Base-by-base conservation (phyloP, 768 basidiomycete genomes). In the Rhizopogon sp. region DNA sequence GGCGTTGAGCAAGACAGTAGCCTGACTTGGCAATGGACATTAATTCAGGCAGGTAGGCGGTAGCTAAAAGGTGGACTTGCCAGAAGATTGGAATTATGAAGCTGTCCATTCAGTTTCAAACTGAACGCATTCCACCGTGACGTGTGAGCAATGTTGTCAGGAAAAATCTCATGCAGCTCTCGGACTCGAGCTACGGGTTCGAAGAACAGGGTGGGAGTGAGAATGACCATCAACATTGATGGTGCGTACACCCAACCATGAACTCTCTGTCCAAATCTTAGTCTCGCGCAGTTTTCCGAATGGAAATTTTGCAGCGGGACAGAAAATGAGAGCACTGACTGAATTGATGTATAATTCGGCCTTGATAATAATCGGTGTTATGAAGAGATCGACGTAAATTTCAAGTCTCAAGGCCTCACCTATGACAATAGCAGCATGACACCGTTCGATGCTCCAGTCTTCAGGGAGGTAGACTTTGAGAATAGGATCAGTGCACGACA, bases 31-130 rank as follows among this genome's bases (percentile, higher is more conserved):
- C 8, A 22, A 25, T 25, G 25, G 3, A 25, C 25, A 25, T 49
- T 14, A 49, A 10, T 37, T 10, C 20, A 49, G 14, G 33, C 11
- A 14, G 13, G 20, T n/a, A 8, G 4, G 20, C 20, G 8, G 16
- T 2, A 41, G 29, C 13, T 6, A 25, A 35, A 11, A 11, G 6
- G n/a, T 49, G 5, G 39, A 56, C 79, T 50, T 53, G 84, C 84
- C 54, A 79, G 76, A 25, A 82, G 76, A 47, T 75, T 79, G 40
- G 79, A 75, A 52, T 79, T 77, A 57, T 78, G 70, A 72, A 81
- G 79, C 57, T 85, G 78, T 3, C 70, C 69, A 22, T 71, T 75
- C 39, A 83, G 61, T 25, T 75, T 75, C 8, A 53, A 52, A 42
- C 82, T 70, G 39, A 79, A 77, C 13, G 67, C 64, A 5, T 69